Evolutionary conservation across 805 yeast species (phyloP).

Genomic region (Saccharomyces eubayanus): DNA sequence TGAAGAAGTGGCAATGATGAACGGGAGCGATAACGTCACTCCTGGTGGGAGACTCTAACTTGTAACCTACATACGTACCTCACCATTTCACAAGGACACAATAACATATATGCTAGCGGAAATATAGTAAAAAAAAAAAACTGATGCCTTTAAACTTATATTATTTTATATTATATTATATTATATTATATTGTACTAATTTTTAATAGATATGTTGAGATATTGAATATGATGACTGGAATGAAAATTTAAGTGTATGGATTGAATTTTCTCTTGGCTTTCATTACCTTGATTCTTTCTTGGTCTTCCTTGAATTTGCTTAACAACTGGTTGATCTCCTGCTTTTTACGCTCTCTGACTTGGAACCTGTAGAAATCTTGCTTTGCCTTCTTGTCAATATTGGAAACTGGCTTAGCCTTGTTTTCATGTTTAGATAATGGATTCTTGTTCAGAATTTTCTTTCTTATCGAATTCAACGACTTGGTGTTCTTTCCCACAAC

Average conservation of each 20-base stretch:
- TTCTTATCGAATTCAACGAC: conserved; percentile 42
- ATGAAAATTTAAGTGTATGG: conserved; percentile 51
- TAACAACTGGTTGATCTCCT: conserved; percentile 81
- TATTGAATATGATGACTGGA: not conserved
- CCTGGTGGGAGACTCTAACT: conserved; percentile 26
- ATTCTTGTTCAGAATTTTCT: conserved; percentile 28
- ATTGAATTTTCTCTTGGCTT: conserved; percentile 70
- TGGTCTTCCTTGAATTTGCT: conserved; percentile 85
- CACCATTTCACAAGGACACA: not conserved
- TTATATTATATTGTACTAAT: not conserved
- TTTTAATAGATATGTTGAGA: not conserved
- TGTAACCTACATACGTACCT: not conserved
- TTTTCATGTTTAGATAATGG: conserved; percentile 28
- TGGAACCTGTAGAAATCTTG: conserved; percentile 94
- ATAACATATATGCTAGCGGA: not conserved
- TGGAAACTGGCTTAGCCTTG: conserved; percentile 23
- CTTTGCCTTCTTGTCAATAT: conserved; percentile 62
- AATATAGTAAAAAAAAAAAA: not conserved
- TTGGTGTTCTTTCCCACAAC: conserved; percentile 85
- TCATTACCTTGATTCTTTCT: conserved; percentile 69
- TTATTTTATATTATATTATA: not conserved
- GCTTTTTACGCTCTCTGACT: conserved; percentile 85
- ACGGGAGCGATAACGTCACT: conserved; percentile 12
- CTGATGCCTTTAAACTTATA: not conserved
- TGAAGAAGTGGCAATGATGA: conserved; percentile 20